Evolutionary conservation across 805 yeast species (phyloP).

Genomic region (Cyberlindnera petersonii): DNA sequence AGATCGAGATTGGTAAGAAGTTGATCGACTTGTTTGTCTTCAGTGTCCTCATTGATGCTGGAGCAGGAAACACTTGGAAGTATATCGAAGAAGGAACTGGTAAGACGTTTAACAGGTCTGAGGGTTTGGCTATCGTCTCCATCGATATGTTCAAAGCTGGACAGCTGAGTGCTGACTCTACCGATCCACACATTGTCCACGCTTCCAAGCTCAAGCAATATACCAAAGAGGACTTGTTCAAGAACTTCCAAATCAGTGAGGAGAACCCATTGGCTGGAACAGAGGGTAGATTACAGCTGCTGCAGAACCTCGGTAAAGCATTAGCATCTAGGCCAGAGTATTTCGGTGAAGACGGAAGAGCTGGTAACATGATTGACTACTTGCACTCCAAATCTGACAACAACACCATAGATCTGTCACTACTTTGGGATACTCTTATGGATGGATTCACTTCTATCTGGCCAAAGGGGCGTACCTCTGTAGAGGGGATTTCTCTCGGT

Average conservation of each 20-base stretch:
- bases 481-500: conserved; percentile 51
- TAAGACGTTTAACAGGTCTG: conserved; percentile 42
- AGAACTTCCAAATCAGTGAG: conserved; percentile 46
- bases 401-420: conserved; percentile 38
- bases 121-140: conserved; percentile 62
- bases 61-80: conserved; percentile 60
- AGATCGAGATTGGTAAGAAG: conserved; percentile 47
- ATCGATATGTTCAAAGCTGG: conserved; percentile 52
- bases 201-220: conserved; percentile 38
- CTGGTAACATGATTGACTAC: conserved; percentile 53
- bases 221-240: conserved; percentile 32
- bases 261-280: conserved; percentile 50
- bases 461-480: conserved; percentile 54
- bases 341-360: conserved; percentile 47
- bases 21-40: conserved; percentile 55
- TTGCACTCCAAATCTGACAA: conserved; percentile 27
- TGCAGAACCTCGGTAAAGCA: conserved; percentile 47
- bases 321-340: conserved; percentile 35
- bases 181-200: conserved; percentile 40
- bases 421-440: conserved; percentile 54
- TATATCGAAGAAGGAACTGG: conserved; percentile 38
- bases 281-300: conserved; percentile 47
- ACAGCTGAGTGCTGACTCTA: conserved; percentile 34
- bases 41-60: conserved; percentile 63
- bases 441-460: conserved; percentile 54